These are phyloP conservation scores for Medicago arabica DNA, from an alignment of 306 rosid species.

Conservation along the genomic window DNA sequence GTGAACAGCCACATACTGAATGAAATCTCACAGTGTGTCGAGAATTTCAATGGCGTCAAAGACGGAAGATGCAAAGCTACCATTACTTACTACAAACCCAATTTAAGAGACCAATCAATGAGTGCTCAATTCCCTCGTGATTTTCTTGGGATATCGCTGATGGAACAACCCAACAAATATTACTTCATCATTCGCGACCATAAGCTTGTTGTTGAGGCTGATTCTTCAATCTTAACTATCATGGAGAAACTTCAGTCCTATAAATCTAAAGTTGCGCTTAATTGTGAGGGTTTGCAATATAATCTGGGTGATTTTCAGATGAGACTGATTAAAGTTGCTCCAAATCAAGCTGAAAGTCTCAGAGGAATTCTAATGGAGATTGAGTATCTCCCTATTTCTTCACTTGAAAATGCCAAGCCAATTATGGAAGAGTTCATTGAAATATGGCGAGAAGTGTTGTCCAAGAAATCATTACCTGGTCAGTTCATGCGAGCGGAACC, in stretches of 20 bases:
- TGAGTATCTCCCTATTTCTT: conserved; percentile 88
- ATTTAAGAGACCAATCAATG: conserved; percentile 63
- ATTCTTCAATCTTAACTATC: conserved; percentile 72
- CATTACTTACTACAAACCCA: conserved; percentile 84
- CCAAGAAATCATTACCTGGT: no score
- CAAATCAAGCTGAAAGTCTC: conserved; percentile 70
- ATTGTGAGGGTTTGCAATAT: conserved; percentile 80
- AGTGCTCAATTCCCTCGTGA: conserved; percentile 70
- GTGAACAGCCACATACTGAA: conserved; percentile 78
- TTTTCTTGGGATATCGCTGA: conserved; percentile 72
- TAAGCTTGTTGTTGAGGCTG: conserved; percentile 77
- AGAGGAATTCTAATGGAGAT: conserved; percentile 96
- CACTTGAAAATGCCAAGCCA: conserved; percentile 74
- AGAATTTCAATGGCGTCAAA: conserved; percentile 81
- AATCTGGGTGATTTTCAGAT: conserved; percentile 85
- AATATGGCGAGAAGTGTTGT: background rate
- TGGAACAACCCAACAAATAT: conserved; percentile 85
- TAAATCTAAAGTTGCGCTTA: conserved; percentile 71
- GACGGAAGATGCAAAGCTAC: conserved; percentile 88
- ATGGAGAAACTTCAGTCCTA: conserved; percentile 98
- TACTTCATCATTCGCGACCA: conserved; percentile 77
- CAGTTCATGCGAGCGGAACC: conserved; percentile 62
- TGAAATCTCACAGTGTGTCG: conserved; percentile 88
- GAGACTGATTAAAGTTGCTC: conserved; percentile 81
- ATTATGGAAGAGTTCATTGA: conserved; percentile 80